Conservation (phyloP, 345 rosid species). For the Acer saccharum region DNA sequence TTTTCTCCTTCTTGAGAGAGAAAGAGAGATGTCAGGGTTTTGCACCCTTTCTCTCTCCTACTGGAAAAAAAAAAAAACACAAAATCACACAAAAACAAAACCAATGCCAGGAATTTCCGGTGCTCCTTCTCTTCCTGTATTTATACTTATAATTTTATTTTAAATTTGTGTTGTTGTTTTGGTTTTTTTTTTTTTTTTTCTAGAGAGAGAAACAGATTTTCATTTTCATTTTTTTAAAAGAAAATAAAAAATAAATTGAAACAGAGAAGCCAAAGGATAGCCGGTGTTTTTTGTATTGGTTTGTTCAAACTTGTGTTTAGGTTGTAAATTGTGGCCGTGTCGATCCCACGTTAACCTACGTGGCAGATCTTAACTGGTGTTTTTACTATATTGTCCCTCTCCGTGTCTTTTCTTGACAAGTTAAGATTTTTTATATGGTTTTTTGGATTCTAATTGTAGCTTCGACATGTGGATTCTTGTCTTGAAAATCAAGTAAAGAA, state of each 20-base stretch:
- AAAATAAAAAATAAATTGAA: neutral
- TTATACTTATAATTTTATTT: neutral
- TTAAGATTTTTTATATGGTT: too few relatives aligned
- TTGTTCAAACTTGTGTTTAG: neutral
- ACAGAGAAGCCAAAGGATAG: neutral
- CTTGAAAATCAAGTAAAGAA: too few relatives aligned
- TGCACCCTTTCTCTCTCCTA: slow-evolving; percentile 23
- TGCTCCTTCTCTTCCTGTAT: slow-evolving; percentile 32
- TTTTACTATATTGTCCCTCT: neutral
- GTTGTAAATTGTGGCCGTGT: neutral
- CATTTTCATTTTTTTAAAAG: neutral
- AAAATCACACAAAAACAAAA: slow-evolving; percentile 46
- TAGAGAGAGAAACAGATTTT: neutral
- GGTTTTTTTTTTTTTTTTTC: neutral
- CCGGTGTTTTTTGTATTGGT: neutral
- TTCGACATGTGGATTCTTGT: too few relatives aligned
- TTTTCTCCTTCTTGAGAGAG: slow-evolving; percentile 17
- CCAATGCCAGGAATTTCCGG: slow-evolving; percentile 51
- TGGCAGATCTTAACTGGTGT: neutral
- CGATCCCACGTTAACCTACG: slow-evolving; percentile 1
- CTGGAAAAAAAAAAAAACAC: slow-evolving; percentile 42
- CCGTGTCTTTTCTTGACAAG: too few relatives aligned
- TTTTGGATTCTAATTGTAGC: too few relatives aligned
- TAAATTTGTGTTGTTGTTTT: too few relatives aligned
- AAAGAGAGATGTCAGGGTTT: slow-evolving; percentile 38